These are phyloP conservation scores for Torulaspora pretoriensis DNA, from an alignment of 1,139 yeast species.

Conservation along the genomic window DNA sequence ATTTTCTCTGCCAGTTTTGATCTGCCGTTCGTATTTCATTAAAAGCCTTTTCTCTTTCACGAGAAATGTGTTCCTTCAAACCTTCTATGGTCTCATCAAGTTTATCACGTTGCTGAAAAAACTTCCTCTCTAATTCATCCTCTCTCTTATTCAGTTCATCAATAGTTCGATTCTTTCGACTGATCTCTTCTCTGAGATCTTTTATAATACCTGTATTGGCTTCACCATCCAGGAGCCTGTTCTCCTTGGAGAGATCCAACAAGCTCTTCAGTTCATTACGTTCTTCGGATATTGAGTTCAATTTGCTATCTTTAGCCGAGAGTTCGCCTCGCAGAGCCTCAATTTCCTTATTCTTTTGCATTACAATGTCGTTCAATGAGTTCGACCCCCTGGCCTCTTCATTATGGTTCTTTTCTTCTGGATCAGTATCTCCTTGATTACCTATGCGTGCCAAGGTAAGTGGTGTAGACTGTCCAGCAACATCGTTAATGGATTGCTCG, in stretches of 20 bases:
- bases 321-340: slow-evolving; percentile 4
- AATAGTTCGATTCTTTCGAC: background rate
- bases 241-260: slow-evolving; percentile 4
- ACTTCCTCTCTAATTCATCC: slow-evolving; percentile 1
- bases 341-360: slow-evolving; percentile 9
- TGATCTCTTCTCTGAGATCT: slow-evolving; percentile 9
- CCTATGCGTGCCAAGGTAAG: slow-evolving; percentile 13
- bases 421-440: slow-evolving; percentile 1
- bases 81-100: slow-evolving; percentile 6
- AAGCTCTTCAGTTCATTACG: slow-evolving; percentile 8
- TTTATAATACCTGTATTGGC: slow-evolving; percentile 2
- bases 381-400: slow-evolving; percentile 1
- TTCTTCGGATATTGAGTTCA: slow-evolving; percentile 2
- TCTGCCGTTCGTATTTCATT: slow-evolving; percentile 5
- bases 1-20: slow-evolving; percentile 7
- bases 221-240: slow-evolving; percentile 3
- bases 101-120: slow-evolving; percentile 3
- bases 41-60: slow-evolving; percentile 5
- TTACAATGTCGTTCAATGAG: slow-evolving; percentile 3
- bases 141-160: slow-evolving; percentile 1
- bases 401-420: slow-evolving; percentile 4
- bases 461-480: slow-evolving; percentile 26
- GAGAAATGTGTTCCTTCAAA: slow-evolving; percentile 1
- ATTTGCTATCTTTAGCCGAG: slow-evolving; percentile 5
- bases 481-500: slow-evolving; percentile 17